These are phyloP conservation scores for Gaeumannomyces sp. DNA, from an alignment of 2,329 filamentous ascomycete species.

Conservation along the genomic window DNA sequence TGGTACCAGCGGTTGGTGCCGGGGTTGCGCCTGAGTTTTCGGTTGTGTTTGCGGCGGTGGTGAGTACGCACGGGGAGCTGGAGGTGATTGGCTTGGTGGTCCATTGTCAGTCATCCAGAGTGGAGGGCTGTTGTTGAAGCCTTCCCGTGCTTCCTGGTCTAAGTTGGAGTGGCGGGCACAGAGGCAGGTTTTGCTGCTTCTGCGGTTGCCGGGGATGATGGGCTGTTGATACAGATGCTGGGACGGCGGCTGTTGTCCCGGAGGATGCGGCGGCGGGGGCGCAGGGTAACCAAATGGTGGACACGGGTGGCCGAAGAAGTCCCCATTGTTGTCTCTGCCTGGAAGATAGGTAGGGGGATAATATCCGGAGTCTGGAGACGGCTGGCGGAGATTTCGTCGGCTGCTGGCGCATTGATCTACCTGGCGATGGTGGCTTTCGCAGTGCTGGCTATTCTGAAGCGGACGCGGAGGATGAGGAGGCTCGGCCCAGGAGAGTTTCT, in stretches of 20 bases:
- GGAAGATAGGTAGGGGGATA: slow-evolving; percentile 12
- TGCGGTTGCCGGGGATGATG: slow-evolving; percentile 27
- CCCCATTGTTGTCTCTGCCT: slow-evolving; percentile 41
- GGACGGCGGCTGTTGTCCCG: too few species aligned
- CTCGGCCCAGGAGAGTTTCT: slow-evolving; percentile 30
- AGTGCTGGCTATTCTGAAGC: slow-evolving; percentile 25
- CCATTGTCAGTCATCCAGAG: slow-evolving; percentile 30
- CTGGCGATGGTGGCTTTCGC: slow-evolving; percentile 52
- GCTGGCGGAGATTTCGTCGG: slow-evolving; percentile 46
- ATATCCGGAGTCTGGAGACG: slow-evolving; percentile 26
- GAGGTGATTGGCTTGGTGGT: slow-evolving; percentile 35
- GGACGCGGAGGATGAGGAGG: slow-evolving; percentile 24
- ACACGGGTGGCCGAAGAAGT: slow-evolving; percentile 41
- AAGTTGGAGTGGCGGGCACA: slow-evolving; percentile 31
- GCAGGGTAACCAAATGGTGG: slow-evolving; percentile 27
- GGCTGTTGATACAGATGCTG: too few species aligned
- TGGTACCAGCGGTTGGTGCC: not conserved
- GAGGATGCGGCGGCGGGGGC: not conserved
- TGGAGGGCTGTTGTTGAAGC: slow-evolving; percentile 41
- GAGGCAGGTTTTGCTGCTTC: slow-evolving; percentile 34
- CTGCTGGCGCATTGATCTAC: slow-evolving; percentile 45
- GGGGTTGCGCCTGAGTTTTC: not conserved
- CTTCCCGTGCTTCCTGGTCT: slow-evolving; percentile 45
- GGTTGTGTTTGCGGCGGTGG: slow-evolving; percentile 23
- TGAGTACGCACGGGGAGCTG: slow-evolving; percentile 18